Base-by-base conservation (phyloP, 2,329 filamentous ascomycete genomes). In the Endothia cerciana region DNA sequence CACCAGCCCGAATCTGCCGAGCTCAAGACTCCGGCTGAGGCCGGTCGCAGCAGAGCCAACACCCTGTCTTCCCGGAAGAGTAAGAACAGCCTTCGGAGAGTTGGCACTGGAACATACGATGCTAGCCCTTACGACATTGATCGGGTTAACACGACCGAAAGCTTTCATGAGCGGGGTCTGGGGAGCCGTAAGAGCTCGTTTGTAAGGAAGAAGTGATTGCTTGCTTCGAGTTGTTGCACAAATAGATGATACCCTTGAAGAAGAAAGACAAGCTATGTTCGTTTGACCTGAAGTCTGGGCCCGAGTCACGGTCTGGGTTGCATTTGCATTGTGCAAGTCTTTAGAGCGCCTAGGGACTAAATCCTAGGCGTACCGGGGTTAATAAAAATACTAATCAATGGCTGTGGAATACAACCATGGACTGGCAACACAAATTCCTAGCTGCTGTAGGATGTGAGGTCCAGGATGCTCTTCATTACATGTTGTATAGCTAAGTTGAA, bases 101-200 rank as follows among this genome's bases (percentile, higher is more conserved):
- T n/a, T 28, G 38, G 28, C 36, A 64, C 47, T 22, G 47, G 19
- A 25, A 10, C 55, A 3, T 68, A 68, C 13, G 66, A 65, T 25
- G 66, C 45, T 0, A 68, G 45, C 19, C 63, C 66, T 7, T 68
- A 60, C 19, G 56, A 65, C 30, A 63, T 68, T 22, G 66, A 65
- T 33, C 60, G 63, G 13, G 47, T 68, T n/a, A 65, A 67, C 53
- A 67, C 65, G 3, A 55, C 49, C 8, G 51, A 67, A 22, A 64
- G 57, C 1, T 67, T 67, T 25, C 55, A 36, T 11, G 55, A 58
- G 0, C 36, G 1, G n/a, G n/a, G 13, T 1, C 11, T 25, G 11
- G 38, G 33, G 6, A 58, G 55, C 38, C 36, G 36, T 8, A 40
- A 13, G 17, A 41, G 7, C n/a, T 58, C 55, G 1, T 58, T 58